These are phyloP conservation scores for Oryza longistaminata DNA, from an alignment of 176 grass and related monocot genomes.

Conservation along the genomic window DNA sequence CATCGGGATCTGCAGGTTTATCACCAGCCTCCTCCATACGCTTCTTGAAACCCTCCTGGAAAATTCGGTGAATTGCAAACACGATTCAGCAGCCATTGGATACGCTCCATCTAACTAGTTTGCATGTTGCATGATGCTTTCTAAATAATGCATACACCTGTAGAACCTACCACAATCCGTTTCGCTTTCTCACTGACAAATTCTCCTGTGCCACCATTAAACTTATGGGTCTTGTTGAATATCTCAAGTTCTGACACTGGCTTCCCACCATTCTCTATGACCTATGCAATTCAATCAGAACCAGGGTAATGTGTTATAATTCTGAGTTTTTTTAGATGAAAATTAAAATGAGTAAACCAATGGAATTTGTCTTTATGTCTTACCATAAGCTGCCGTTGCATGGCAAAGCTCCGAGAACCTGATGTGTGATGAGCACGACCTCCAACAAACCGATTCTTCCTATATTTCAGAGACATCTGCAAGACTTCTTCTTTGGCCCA, in stretches of 20 bases:
- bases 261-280: constrained; percentile 41
- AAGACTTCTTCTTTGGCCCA: constrained; percentile 46
- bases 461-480: constrained; percentile 29
- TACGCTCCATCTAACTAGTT: background rate
- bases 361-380: constrained; percentile 9
- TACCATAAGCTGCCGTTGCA: constrained; percentile 44
- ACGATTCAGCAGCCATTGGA: constrained; percentile 1
- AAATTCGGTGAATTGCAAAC: constrained; percentile 26
- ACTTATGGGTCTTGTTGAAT: constrained; percentile 48
- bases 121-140: background rate
- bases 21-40: constrained; percentile 42
- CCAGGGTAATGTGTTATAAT: background rate
- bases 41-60: constrained; percentile 43
- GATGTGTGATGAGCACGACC: constrained; percentile 43
- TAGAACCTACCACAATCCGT: constrained; percentile 34
- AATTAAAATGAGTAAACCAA: constrained; percentile 20
- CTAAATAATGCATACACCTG: background rate
- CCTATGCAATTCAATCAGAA: constrained; percentile 35
- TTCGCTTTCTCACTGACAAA: constrained; percentile 45
- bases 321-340: constrained; percentile 8
- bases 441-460: constrained; percentile 29
- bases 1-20: constrained; percentile 17
- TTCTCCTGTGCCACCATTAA: constrained; percentile 31
- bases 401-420: constrained; percentile 45
- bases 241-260: constrained; percentile 40